phyloP scores from a whole-genome alignment of 768 basidiomycete genomes.

The Dacryopinax spathularia region DNA sequence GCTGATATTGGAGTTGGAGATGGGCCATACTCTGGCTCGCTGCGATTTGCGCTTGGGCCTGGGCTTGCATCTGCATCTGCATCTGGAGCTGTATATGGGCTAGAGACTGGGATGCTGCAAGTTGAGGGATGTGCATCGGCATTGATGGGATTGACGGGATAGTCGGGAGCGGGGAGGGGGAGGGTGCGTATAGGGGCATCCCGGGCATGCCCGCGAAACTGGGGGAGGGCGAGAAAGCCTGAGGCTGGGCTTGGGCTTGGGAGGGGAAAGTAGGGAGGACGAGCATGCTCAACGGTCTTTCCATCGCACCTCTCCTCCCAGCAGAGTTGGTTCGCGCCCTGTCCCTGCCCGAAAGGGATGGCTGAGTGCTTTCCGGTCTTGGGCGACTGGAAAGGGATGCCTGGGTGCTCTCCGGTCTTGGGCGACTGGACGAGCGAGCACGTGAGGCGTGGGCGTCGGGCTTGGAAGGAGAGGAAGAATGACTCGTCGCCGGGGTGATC shows the following conservation, averaged over 20 bases:
- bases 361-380: neutral
- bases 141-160: neutral
- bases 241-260: no score
- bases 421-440: no score
- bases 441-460: no score
- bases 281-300: neutral
- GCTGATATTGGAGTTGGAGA: neutral
- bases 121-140: neutral
- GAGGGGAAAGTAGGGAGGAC: neutral
- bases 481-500: neutral
- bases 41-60: neutral
- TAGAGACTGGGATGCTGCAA: neutral
- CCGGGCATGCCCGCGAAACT: neutral
- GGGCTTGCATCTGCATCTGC: neutral
- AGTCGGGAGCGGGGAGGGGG: neutral
- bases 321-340: neutral
- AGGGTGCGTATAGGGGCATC: neutral
- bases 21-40: neutral
- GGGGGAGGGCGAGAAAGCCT: neutral
- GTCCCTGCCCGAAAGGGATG: neutral
- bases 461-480: neutral
- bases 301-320: neutral
- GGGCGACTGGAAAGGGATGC: neutral
- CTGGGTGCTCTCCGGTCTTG: neutral
- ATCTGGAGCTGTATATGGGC: neutral